Evolutionary conservation across 768 basidiomycete species (phyloP), one percentile per base, ranked within the genome.

Genomic region (Termitomyces eurrhizus): DNA sequence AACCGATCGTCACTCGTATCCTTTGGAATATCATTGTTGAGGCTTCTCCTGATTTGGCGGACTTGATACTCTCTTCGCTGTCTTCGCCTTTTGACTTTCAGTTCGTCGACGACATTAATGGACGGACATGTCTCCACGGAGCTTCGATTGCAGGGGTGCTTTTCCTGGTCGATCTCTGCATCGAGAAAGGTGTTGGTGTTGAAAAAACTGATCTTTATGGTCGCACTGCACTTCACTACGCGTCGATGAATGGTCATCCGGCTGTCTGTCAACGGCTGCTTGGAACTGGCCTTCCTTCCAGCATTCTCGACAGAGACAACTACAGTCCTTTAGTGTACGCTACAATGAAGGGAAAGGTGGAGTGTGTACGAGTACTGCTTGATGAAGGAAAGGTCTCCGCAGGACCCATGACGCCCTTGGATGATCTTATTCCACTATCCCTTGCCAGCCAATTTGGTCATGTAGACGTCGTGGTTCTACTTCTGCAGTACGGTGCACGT

Each of bases 51-150:
- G 82, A 83, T n/a, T 77, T 92, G 46, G 88, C 83, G 21, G 87
- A 93, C 67, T 75, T 93, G 53, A 89, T 94, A 50, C 76, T 95
- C 33, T 75, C 85, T 36, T 84, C 88, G 16, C 74, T 89, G 21
- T 78, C 79, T 29, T 76, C 75, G 14, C 86, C 88, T 0, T 93
- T 98, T 70, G 92, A 98, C 73, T 98, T 93, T 70, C 79, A 81
- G 51, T 98, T 93, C 69, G 81, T 98, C 51, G 97, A 98, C 70
- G 95, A 98, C 66, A 99, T 99, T 78, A 98, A 98, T 70, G 92
- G 90, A 45, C 85, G 97, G 39, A 95, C 91, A 3, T 93, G 92
- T 65, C 82, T 98, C 24, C 97, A 98, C 68, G 93, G 95, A 70
- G 93, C 95, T 2, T 89, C 95, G 16, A 93, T 94, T 53, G 86